A percentile compares a stretch with the other conserved stretches of the same genome.
Conservation (phyloP, 129 eudicot genomes). For the Heracleum sosnowskyi region DNA sequence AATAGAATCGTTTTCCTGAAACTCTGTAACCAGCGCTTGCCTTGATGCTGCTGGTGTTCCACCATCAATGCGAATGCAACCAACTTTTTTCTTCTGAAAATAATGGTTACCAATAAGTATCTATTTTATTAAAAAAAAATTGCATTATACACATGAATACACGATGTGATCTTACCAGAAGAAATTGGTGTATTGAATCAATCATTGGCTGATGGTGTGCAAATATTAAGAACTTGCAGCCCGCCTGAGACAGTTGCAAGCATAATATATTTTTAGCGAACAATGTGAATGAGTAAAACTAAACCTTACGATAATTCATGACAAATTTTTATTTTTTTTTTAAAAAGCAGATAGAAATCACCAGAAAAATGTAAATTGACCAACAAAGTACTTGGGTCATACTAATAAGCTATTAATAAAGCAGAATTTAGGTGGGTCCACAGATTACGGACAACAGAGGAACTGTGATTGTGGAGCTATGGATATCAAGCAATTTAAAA, state of each 20-base stretch:
- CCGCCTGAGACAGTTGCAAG: constrained; percentile 57
- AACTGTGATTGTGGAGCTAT: neutral
- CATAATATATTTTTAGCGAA: neutral
- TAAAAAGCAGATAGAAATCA: no score
- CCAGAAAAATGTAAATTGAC: neutral
- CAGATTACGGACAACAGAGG: no score
- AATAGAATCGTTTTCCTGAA: constrained; percentile 76
- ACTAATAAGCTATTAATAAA: neutral
- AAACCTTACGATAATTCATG: neutral
- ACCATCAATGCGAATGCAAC: constrained; percentile 94
- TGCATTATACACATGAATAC: neutral
- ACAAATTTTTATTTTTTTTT: no score
- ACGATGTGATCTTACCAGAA: constrained; percentile 43
- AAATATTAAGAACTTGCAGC: constrained; percentile 87
- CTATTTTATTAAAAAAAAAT: neutral
- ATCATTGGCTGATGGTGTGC: constrained; percentile 96
- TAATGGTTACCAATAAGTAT: constrained; percentile 16
- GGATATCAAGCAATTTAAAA: neutral
- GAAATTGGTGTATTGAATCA: constrained; percentile 68
- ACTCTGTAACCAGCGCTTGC: constrained; percentile 77
- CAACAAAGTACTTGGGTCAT: neutral
- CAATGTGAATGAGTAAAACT: neutral
- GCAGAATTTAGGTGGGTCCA: no score
- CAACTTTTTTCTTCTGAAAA: constrained; percentile 79
- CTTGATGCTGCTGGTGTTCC: constrained; percentile 81